phyloP scores from a whole-genome alignment of 1,139 yeast genomes.

The Yamadazyma triangularis region DNA sequence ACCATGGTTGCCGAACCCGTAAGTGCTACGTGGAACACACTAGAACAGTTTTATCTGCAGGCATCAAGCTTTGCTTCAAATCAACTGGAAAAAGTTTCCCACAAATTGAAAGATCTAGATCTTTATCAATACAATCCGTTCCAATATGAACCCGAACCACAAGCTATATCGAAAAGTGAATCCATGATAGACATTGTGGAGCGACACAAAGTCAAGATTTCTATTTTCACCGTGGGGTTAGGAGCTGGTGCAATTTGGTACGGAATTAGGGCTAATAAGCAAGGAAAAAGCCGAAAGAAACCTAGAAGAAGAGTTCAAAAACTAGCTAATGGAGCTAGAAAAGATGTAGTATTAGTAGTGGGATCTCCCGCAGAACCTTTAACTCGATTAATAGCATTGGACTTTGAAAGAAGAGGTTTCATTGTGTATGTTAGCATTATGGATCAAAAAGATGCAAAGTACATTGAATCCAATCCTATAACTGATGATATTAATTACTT shows the following conservation, averaged over 20 bases:
- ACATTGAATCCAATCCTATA: conserved; percentile 56
- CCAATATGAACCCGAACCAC: conserved; percentile 1
- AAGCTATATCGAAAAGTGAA: no score
- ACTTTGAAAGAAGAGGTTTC: conserved; percentile 73
- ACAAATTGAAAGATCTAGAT: conserved; percentile 5
- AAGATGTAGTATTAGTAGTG: conserved; percentile 66
- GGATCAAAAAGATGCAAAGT: conserved; percentile 57
- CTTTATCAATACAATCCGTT: conserved; percentile 5
- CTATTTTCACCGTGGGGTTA: conserved; percentile 26
- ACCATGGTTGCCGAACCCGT: conserved; percentile 51
- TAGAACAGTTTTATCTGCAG: conserved; percentile 21
- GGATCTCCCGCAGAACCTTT: conserved; percentile 80
- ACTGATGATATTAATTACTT: conserved; percentile 46
- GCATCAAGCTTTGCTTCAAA: conserved; percentile 19
- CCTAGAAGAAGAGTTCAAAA: conserved; percentile 56
- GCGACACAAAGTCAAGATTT: conserved; percentile 12
- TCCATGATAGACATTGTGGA: conserved; percentile 9
- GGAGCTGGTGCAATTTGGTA: conserved; percentile 18
- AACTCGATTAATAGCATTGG: conserved; percentile 65
- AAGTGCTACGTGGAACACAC: conserved; percentile 32
- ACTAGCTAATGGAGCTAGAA: conserved; percentile 65
- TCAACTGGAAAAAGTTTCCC: conserved; percentile 3
- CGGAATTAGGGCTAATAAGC: no score
- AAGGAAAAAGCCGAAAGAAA: no score
- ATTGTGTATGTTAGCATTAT: conserved; percentile 72